phyloP scores from a whole-genome alignment of 2,329 filamentous ascomycete species.

The Dissoconium aciculare region DNA sequence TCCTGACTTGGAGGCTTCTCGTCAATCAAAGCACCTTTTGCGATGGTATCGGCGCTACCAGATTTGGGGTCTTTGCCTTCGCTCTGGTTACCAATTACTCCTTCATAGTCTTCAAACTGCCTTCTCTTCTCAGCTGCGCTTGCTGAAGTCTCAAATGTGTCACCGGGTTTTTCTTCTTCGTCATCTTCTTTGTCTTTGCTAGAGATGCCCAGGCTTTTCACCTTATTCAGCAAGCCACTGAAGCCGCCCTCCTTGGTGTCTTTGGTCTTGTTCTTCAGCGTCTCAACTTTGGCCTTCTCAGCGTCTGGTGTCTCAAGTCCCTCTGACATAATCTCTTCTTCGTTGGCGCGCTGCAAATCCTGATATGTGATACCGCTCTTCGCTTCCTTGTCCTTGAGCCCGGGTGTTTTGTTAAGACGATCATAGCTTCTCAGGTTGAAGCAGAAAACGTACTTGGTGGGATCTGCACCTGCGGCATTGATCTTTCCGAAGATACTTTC shows the following conservation, averaged over 20 bases:
- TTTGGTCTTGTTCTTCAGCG: slow-evolving; percentile 23
- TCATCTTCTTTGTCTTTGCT: slow-evolving; percentile 11
- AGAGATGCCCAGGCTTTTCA: slow-evolving; percentile 19
- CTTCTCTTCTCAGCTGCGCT: slow-evolving; percentile 13
- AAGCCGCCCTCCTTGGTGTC: slow-evolving; percentile 11
- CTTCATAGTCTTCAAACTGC: slow-evolving; percentile 10
- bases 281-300: slow-evolving; percentile 25
- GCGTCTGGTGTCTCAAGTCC: slow-evolving; percentile 58
- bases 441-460: slow-evolving; percentile 69
- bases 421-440: slow-evolving; percentile 93
- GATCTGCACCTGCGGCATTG: slow-evolving; percentile 57
- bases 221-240: slow-evolving; percentile 19
- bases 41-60: slow-evolving; percentile 48
- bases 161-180: slow-evolving; percentile 10
- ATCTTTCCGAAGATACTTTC: slow-evolving; percentile 80
- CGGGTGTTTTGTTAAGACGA: slow-evolving; percentile 68
- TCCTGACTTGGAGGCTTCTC: slow-evolving; percentile 51
- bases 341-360: slow-evolving; percentile 73
- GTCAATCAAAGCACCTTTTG: slow-evolving; percentile 69
- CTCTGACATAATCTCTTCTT: slow-evolving; percentile 70
- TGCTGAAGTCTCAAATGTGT: slow-evolving; percentile 6
- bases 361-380: slow-evolving; percentile 71
- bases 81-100: slow-evolving; percentile 20
- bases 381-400: slow-evolving; percentile 59
- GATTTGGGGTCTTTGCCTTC: slow-evolving; percentile 24